A percentile compares a stretch with the other conserved stretches of the same genome.
Conservation (phyloP, 2,329 filamentous ascomycete genomes). For the Microdochium bolleyi region DNA sequence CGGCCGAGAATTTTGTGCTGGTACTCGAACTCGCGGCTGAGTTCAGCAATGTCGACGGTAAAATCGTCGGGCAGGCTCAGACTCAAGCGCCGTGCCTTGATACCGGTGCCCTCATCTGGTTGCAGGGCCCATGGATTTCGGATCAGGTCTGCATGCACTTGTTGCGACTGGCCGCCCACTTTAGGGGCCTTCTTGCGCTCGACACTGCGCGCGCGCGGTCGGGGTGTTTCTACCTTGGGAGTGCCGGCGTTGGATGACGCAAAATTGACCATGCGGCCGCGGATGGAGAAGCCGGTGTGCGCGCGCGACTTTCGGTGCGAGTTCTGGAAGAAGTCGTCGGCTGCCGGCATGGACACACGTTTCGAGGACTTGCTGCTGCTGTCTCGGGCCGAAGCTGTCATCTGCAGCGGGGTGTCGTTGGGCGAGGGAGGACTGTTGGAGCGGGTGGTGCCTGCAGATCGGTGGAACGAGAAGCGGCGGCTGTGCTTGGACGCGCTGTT, state of each 20-base stretch:
- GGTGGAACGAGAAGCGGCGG: constrained; percentile 38
- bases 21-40: constrained; percentile 63
- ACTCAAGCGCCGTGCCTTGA: constrained; percentile 74
- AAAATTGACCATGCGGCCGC: constrained; percentile 40
- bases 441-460: constrained; percentile 35
- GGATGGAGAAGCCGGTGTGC: constrained; percentile 40
- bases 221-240: constrained; percentile 12
- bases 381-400: constrained; percentile 18
- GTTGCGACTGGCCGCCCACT: constrained; percentile 5
- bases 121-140: constrained; percentile 50
- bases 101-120: constrained; percentile 62
- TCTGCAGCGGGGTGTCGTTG: constrained; percentile 31
- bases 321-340: constrained; percentile 34
- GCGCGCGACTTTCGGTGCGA: constrained; percentile 42
- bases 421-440: constrained; percentile 45
- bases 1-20: constrained; percentile 63
- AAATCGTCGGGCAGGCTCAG: constrained; percentile 68
- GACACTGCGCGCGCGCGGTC: constrained; percentile 16
- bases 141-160: constrained; percentile 26
- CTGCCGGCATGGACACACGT: constrained; percentile 24
- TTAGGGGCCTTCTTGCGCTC: constrained; percentile 18
- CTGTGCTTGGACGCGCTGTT: constrained; percentile 10
- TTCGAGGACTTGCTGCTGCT: constrained; percentile 14
- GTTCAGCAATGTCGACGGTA: constrained; percentile 59
- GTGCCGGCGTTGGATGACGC: constrained; percentile 9